phyloP scores from a whole-genome alignment of 768 basidiomycete species.

The Lactarius quietus region DNA sequence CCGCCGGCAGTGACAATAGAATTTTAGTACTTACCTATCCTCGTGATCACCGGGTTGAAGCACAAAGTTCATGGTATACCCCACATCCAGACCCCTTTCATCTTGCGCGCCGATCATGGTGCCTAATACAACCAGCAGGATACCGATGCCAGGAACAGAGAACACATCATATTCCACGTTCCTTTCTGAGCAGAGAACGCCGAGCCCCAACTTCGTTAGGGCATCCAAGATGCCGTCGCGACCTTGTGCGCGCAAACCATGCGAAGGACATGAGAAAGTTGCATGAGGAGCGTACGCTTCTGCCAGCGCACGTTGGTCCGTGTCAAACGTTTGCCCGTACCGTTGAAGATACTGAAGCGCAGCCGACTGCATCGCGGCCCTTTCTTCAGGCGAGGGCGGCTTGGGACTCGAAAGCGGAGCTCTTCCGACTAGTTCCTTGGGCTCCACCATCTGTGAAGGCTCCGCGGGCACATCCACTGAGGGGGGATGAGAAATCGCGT shows the following conservation, averaged over 20 bases:
- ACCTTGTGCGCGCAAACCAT: constrained; percentile 10
- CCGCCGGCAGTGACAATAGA: background rate
- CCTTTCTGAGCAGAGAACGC: constrained; percentile 1
- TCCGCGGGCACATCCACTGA: background rate
- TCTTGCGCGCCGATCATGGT: background rate
- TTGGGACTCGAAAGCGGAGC: background rate
- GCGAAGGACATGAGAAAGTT: constrained; percentile 16
- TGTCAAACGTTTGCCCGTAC: constrained; percentile 19
- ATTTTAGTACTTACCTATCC: background rate
- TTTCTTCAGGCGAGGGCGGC: background rate
- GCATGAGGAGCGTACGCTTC: constrained; percentile 14
- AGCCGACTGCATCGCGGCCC: background rate
- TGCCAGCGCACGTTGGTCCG: constrained; percentile 13
- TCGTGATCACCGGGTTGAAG: background rate
- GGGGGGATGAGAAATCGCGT: background rate
- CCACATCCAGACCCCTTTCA: background rate
- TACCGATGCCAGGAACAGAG: constrained; percentile 4
- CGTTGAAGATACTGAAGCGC: constrained; percentile 12
- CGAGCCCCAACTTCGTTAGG: constrained; percentile 5
- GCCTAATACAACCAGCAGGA: constrained; percentile 16
- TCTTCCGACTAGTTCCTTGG: background rate
- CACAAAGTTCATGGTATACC: constrained; percentile 21
- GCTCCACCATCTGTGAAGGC: background rate
- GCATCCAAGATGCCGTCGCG: constrained; percentile 4
- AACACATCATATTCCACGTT: constrained; percentile 18